Conservation (phyloP, 495 filamentous ascomycete genomes). For the Xylaria acuta region DNA sequence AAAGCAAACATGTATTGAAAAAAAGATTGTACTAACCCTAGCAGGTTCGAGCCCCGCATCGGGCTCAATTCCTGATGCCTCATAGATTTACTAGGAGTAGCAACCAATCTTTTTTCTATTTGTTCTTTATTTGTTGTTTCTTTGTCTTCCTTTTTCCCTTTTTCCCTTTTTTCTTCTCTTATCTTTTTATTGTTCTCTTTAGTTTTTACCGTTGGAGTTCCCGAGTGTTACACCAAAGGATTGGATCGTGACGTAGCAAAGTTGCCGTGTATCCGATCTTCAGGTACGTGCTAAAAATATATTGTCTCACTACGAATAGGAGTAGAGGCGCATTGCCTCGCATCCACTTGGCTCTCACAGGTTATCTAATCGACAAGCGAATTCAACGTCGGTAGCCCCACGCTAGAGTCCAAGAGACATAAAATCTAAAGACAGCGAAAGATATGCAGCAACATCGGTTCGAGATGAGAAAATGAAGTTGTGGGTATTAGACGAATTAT, state of each 20-base stretch:
- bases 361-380: neutral
- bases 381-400: neutral
- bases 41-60: conserved; percentile 46
- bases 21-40: conserved; percentile 6
- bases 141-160: neutral
- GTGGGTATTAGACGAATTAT: neutral
- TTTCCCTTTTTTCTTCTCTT: neutral
- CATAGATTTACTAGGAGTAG: conserved; percentile 8
- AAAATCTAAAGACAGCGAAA: too few relatives aligned
- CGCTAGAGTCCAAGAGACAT: too few relatives aligned
- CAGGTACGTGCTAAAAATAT: neutral
- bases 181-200: neutral
- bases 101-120: neutral
- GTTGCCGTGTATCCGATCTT: neutral
- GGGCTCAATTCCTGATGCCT: conserved; percentile 50
- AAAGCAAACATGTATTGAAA: neutral
- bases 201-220: neutral
- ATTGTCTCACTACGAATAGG: neutral
- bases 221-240: neutral
- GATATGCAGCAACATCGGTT: neutral
- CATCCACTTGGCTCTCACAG: neutral
- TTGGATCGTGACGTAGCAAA: neutral
- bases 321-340: neutral
- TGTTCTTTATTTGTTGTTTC: neutral
- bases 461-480: neutral